Percentiles rank a stretch among this genome's conserved stretches.
phyloP scores from a whole-genome alignment of 345 rosid genomes.

The Bruguiera gymnorhiza region DNA sequence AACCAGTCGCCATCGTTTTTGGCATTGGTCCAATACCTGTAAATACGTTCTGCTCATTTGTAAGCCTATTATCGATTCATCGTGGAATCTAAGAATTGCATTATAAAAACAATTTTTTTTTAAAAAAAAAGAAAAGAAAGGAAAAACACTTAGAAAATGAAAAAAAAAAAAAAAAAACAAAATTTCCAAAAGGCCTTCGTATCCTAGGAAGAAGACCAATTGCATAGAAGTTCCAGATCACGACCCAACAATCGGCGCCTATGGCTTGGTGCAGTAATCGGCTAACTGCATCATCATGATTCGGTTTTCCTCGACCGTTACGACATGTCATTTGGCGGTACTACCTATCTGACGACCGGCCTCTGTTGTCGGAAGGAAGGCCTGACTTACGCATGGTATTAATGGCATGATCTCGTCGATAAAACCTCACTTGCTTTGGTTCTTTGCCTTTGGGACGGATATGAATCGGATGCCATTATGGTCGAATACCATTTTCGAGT shows the following conservation, averaged over 20 bases:
- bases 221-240: too few relatives aligned
- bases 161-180: too few relatives aligned
- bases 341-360: background rate
- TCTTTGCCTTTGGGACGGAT: background rate
- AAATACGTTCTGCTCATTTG: too few relatives aligned
- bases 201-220: too few relatives aligned
- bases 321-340: conserved; percentile 11
- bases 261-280: conserved; percentile 23
- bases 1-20: background rate
- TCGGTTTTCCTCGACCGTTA: conserved; percentile 12
- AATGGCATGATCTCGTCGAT: background rate
- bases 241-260: conserved; percentile 12
- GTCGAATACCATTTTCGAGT: background rate
- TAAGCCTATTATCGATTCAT: too few relatives aligned
- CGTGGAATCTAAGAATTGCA: too few relatives aligned
- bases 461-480: background rate
- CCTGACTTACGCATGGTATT: background rate
- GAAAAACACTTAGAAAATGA: too few relatives aligned
- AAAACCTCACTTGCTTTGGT: background rate
- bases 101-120: too few relatives aligned
- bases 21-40: background rate
- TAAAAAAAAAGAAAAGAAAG: too few relatives aligned
- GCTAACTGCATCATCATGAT: conserved; percentile 8
- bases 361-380: too few relatives aligned
- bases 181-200: too few relatives aligned